Conservation (phyloP, 1,139 yeast genomes). For the Candida neerlandica region DNA sequence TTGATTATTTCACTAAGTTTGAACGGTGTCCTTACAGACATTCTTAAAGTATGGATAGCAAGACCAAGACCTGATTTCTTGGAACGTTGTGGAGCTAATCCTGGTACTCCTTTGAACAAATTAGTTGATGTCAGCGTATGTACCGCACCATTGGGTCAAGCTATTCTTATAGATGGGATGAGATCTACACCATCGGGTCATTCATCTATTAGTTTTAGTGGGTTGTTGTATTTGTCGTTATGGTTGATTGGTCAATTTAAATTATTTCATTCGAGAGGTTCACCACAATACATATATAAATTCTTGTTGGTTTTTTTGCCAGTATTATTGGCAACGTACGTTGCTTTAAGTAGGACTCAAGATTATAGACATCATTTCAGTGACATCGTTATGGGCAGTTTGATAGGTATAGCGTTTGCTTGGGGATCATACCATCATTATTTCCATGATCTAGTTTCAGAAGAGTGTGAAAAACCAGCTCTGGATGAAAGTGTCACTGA, state of each 20-base stretch:
- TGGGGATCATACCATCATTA: slow-evolving; percentile 42
- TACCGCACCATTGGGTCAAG: slow-evolving; percentile 47
- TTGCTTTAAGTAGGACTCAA: slow-evolving; percentile 64
- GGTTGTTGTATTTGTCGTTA: slow-evolving; percentile 60
- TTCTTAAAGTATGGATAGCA: slow-evolving; percentile 75
- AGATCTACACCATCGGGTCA: slow-evolving; percentile 86
- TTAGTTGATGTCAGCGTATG: slow-evolving; percentile 42
- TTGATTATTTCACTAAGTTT: slow-evolving; percentile 25
- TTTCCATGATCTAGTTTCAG: slow-evolving; percentile 28
- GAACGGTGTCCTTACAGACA: slow-evolving; percentile 55
- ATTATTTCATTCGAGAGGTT: slow-evolving; percentile 10
- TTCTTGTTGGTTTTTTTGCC: slow-evolving; percentile 22
- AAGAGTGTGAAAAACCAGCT: slow-evolving; percentile 17
- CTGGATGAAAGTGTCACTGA: slow-evolving; percentile 12
- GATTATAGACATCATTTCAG: slow-evolving; percentile 79
- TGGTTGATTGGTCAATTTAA: slow-evolving; percentile 64
- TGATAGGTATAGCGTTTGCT: slow-evolving; percentile 32
- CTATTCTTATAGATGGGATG: slow-evolving; percentile 68
- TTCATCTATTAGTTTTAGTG: slow-evolving; percentile 68
- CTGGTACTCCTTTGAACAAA: slow-evolving; percentile 34
- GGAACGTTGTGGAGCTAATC: slow-evolving; percentile 61
- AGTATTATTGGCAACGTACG: slow-evolving; percentile 43
- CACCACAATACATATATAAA: slow-evolving; percentile 19
- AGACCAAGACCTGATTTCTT: slow-evolving; percentile 81
- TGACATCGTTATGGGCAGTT: slow-evolving; percentile 62